Percentiles rank a stretch among this genome's conserved stretches.
These are phyloP conservation scores for Diphasiastrum complanatum DNA, from an alignment of 83 land plant species.

Conservation along the genomic window DNA sequence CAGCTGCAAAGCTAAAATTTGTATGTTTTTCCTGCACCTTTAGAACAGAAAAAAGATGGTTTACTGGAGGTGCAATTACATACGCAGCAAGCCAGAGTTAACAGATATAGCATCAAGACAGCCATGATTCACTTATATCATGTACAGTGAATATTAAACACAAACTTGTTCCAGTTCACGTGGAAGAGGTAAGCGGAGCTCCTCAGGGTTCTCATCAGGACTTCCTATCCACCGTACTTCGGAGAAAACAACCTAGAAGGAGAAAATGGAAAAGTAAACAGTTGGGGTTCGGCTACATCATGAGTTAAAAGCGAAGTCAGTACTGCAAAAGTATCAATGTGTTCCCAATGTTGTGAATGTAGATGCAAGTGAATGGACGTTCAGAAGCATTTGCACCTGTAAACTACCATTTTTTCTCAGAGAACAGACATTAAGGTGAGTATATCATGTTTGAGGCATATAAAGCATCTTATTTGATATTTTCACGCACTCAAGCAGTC, in stretches of 20 bases:
- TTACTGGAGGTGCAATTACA: neutral
- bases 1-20: constrained; percentile 78
- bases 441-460: neutral
- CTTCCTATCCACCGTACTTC: constrained; percentile 92
- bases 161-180: constrained; percentile 47
- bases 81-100: constrained; percentile 5
- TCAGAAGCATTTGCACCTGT: too few species aligned
- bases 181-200: constrained; percentile 62
- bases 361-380: too few species aligned
- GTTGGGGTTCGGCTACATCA: neutral
- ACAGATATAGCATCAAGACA: neutral
- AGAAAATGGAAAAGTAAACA: neutral
- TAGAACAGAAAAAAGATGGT: neutral
- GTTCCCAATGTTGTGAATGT: too few species aligned
- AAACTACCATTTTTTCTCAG: too few species aligned
- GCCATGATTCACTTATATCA: neutral
- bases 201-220: constrained; percentile 88
- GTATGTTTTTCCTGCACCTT: constrained; percentile 38
- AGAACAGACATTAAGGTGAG: neutral
- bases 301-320: neutral
- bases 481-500: neutral
- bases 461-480: neutral
- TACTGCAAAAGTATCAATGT: neutral
- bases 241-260: constrained; percentile 95
- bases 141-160: neutral